Percentiles rank a stretch among this genome's conserved stretches.
Conservation (phyloP, 2,329 filamentous ascomycete genomes). For the Apiospora koreana region DNA sequence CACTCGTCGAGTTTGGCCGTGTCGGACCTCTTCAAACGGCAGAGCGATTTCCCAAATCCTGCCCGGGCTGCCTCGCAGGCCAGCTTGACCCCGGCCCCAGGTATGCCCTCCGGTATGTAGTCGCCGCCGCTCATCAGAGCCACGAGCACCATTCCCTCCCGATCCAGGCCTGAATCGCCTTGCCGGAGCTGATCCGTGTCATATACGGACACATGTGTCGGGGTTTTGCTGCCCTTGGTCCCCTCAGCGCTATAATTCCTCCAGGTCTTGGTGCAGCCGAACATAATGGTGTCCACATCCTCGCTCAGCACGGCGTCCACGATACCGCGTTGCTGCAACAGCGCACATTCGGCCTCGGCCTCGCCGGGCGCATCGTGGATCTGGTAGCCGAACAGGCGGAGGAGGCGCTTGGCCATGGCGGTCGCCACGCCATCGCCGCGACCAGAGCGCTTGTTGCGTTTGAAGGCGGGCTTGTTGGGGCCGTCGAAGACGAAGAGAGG, state of each 20-base stretch:
- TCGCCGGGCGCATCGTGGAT: constrained; percentile 89
- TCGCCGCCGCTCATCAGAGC: constrained; percentile 95
- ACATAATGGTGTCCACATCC: constrained; percentile 97
- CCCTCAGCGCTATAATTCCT: constrained; percentile 82
- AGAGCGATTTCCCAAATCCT: constrained; percentile 79
- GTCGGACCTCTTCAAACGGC: constrained; percentile 63
- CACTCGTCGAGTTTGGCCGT: constrained; percentile 63
- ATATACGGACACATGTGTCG: constrained; percentile 87
- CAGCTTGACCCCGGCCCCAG: constrained; percentile 82
- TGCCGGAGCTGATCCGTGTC: constrained; percentile 57
- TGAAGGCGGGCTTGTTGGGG: constrained; percentile 80
- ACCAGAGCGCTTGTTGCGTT: constrained; percentile 77
- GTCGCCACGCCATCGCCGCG: constrained; percentile 67
- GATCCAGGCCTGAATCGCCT: constrained; percentile 65
- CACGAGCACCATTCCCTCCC: constrained; percentile 89
- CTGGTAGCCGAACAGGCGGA: constrained; percentile 82
- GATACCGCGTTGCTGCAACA: constrained; percentile 77
- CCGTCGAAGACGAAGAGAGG: constrained; percentile 92
- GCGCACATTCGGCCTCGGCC: constrained; percentile 92
- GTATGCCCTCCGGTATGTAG: constrained; percentile 85
- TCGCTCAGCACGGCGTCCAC: constrained; percentile 95
- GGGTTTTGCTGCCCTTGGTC: constrained; percentile 61
- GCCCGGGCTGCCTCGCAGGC: constrained; percentile 89
- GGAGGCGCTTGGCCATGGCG: constrained; percentile 78
- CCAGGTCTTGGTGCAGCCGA: constrained; percentile 78